Base-by-base conservation (phyloP, 73 alveolate genomes). In the Uronychia setigera region DNA sequence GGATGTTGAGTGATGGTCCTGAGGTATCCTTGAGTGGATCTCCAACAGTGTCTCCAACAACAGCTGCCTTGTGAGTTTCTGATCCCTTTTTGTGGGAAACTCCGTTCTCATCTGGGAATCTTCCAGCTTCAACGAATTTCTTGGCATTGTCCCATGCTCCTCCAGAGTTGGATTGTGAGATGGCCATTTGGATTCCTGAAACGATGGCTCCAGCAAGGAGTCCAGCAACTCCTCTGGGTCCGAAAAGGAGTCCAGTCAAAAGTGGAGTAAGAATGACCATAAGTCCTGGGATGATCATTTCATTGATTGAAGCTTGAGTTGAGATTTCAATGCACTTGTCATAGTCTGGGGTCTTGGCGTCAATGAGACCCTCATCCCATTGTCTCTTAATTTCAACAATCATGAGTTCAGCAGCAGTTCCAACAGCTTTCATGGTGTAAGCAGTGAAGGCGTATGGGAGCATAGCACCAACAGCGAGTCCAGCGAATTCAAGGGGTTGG, bases 1-100 rank as follows among this genome's bases (percentile, higher is more conserved):
- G 89, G 80, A 79, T 79, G 94, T 97, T 97, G 80, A 97, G 89
- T 0, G 97, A 79, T 13, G 99, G 99, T 33, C 87, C 87, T n/a
- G 79, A 35, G 27, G 87, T 80, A 32, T 80, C 87, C 79, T 80
- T 80, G 31, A 80, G 59, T 59, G 98, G 98, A 77, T 94, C 98
- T 26, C 98, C 98, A 46, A 94, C 98, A 29, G 99, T 96, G 89
- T 96, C 99, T 74, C 99, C 99, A 87, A 93, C 83, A 84, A 96
- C 99, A 1, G 99, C 97, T 1, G 97, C 97, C 75, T 96, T 95
- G 90, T 96, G 99, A 28, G 97, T 96, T 32, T 96, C 99, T 31
- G 95, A 80, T 25, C 96, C 97, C 92, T 96, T 96, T 35, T 90
- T 94, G 58, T 79, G 88, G n/a, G n/a, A 25, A 58, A 74, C 29